Evolutionary conservation across 768 basidiomycete genomes (phyloP), one percentile per base, ranked within the genome.

Genomic region (Ramaria sp.): DNA sequence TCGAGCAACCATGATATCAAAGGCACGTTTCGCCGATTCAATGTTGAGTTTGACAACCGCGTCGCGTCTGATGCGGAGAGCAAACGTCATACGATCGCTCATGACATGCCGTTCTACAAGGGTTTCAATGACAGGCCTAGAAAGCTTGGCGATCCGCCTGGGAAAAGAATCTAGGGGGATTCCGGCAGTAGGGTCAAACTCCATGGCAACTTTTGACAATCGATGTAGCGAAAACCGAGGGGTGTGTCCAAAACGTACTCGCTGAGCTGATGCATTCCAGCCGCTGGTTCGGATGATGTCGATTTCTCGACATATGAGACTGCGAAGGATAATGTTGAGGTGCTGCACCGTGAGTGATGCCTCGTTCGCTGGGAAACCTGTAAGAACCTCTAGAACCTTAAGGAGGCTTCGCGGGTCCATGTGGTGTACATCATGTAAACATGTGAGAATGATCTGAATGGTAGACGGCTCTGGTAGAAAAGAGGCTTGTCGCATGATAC

Each of bases 61-160:
- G 57, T 86, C 81, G 44, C 79, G 77, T 57, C 74, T 70, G 55
- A 91, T 79, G 42, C 83, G 80, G 58, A 86, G 66, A 7, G 76
- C 78, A 49, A 81, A 67, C 50, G 80, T 77, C 27, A 75, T 72
- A 32, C 72, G 68, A 62, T 89, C 83, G 56, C 75, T 75, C 59
- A 72, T 73, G 45, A 83, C 66, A 27, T 70, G 68, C 39, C 78
- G 75, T 15, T 64, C 67, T 27, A 64, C 60, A 34, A 88, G 65
- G 6, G 78, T 75, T 45, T 71, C 66, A 8, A 79, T 24, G 44
- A 79, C 63, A 7, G 78, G 69, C 32, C 64, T 66, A 13, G 75
- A 61, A 27, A 70, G 63, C 10, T 63, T 57, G 56, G 62, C 61
- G 25, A 54, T 41, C n/a, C 42, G 30, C 53, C 68, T 64, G 4